phyloP scores from a whole-genome alignment of 2,329 filamentous ascomycete genomes.

The Calonectria fujianensis region DNA sequence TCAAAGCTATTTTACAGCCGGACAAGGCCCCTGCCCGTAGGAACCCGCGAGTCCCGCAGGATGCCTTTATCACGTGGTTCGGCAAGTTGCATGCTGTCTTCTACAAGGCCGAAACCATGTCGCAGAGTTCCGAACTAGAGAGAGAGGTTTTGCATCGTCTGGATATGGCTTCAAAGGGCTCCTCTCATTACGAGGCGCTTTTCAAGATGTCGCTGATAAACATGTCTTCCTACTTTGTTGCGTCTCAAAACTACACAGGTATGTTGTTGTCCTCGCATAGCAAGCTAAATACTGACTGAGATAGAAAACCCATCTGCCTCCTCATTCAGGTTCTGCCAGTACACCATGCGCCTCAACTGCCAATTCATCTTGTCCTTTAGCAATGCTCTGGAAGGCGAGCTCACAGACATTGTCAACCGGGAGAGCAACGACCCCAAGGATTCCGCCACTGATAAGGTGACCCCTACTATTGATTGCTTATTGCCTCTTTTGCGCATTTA shows the following conservation, averaged over 20 bases:
- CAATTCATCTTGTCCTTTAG: constrained; percentile 85
- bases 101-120: constrained; percentile 84
- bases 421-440: constrained; percentile 51
- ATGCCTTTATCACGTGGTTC: constrained; percentile 86
- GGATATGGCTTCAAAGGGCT: constrained; percentile 81
- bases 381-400: constrained; percentile 80
- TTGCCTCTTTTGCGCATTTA: constrained; percentile 73
- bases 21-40: constrained; percentile 57
- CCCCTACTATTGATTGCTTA: constrained; percentile 63
- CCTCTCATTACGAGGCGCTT: constrained; percentile 78
- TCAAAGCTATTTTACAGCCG: constrained; percentile 72
- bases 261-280: constrained; percentile 46
- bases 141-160: constrained; percentile 88
- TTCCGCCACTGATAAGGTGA: constrained; percentile 57
- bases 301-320: constrained; percentile 68
- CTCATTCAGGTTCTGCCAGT: constrained; percentile 73
- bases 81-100: constrained; percentile 89
- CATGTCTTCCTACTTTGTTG: constrained; percentile 87
- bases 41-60: constrained; percentile 64
- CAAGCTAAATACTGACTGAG: constrained; percentile 43
- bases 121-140: constrained; percentile 87
- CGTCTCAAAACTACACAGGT: constrained; percentile 63
- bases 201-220: constrained; percentile 90
- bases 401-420: constrained; percentile 70
- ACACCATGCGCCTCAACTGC: constrained; percentile 85